Percentiles rank a stretch among this genome's conserved stretches.
phyloP scores from a whole-genome alignment of 2,329 filamentous ascomycete genomes.

The Aspergillus udagawae region DNA sequence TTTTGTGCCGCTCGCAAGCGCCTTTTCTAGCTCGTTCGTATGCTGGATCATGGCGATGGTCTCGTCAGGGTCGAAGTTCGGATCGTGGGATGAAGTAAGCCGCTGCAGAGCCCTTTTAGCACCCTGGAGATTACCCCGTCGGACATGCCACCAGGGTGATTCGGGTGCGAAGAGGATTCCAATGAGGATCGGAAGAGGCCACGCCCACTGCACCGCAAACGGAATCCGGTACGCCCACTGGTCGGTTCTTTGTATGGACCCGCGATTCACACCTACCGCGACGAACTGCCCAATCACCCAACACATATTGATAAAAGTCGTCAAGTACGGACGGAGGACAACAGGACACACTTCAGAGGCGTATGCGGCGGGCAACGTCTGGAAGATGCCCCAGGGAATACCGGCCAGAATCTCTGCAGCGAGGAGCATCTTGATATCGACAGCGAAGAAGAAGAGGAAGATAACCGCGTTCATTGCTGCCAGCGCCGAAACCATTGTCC shows the following conservation, averaged over 20 bases:
- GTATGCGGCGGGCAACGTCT: slow-evolving; percentile 41
- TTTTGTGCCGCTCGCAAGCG: slow-evolving; percentile 64
- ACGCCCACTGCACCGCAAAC: slow-evolving; percentile 48
- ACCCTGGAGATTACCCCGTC: slow-evolving; percentile 38
- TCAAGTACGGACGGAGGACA: slow-evolving; percentile 35
- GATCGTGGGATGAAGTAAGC: slow-evolving; percentile 49
- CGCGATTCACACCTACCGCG: slow-evolving; percentile 44
- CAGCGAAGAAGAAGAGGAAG: slow-evolving; percentile 46
- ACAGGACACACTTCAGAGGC: slow-evolving; percentile 41
- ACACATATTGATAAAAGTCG: slow-evolving; percentile 40
- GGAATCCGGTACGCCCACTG: slow-evolving; percentile 49
- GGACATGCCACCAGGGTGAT: slow-evolving; percentile 47
- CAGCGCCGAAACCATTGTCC: slow-evolving; percentile 33
- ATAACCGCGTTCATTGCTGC: slow-evolving; percentile 40
- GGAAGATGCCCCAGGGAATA: slow-evolving; percentile 46
- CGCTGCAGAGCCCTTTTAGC: slow-evolving; percentile 38
- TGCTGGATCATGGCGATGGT: slow-evolving; percentile 86
- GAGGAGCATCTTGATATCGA: slow-evolving; percentile 40
- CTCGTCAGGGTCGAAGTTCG: slow-evolving; percentile 71
- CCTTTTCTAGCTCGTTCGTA: slow-evolving; percentile 72
- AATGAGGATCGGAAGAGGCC: slow-evolving; percentile 44
- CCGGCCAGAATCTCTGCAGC: slow-evolving; percentile 47
- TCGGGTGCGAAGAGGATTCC: slow-evolving; percentile 43
- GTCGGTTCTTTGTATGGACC: slow-evolving; percentile 37
- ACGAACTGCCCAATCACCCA: slow-evolving; percentile 46